Percentiles rank a stretch among this genome's conserved stretches.
Evolutionary conservation across 176 grass and related monocot species (phyloP).

Genomic region (Puccinellia tenuiflora): DNA sequence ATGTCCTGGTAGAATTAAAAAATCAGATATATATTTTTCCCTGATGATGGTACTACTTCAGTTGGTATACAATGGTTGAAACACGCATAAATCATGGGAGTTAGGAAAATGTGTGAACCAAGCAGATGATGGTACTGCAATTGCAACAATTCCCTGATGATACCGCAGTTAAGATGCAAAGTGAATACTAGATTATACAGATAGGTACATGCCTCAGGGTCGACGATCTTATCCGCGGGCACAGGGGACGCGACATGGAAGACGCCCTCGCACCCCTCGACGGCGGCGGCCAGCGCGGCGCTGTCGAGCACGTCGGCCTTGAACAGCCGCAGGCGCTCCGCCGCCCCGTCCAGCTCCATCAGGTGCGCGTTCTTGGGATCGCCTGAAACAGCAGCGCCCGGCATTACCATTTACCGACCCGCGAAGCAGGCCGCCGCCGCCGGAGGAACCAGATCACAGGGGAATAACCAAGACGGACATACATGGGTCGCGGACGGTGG

Average conservation of each 20-base stretch:
- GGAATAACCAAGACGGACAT: background rate
- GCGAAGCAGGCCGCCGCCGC: background rate
- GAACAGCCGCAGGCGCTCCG: constrained; percentile 37
- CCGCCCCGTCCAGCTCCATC: constrained; percentile 28
- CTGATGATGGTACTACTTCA: background rate
- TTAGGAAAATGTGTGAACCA: background rate
- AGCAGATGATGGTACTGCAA: background rate
- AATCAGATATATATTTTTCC: too few species aligned
- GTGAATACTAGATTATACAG: background rate
- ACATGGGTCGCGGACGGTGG: constrained; percentile 43
- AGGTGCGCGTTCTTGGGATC: constrained; percentile 39
- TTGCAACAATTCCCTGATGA: background rate
- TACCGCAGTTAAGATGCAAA: background rate
- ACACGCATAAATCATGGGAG: background rate
- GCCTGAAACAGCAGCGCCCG: background rate
- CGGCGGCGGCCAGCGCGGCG: constrained; percentile 24
- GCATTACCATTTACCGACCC: background rate
- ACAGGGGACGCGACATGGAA: constrained; percentile 51
- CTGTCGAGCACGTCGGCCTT: constrained; percentile 50
- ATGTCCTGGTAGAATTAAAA: background rate
- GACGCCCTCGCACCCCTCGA: constrained; percentile 44
- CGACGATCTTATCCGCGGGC: background rate
- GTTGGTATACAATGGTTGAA: background rate
- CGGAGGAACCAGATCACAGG: background rate
- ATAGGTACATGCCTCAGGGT: background rate